These are phyloP conservation scores for Zychaea mexicana DNA, from an alignment of 371 early-diverging fungal species.

Conservation along the genomic window DNA sequence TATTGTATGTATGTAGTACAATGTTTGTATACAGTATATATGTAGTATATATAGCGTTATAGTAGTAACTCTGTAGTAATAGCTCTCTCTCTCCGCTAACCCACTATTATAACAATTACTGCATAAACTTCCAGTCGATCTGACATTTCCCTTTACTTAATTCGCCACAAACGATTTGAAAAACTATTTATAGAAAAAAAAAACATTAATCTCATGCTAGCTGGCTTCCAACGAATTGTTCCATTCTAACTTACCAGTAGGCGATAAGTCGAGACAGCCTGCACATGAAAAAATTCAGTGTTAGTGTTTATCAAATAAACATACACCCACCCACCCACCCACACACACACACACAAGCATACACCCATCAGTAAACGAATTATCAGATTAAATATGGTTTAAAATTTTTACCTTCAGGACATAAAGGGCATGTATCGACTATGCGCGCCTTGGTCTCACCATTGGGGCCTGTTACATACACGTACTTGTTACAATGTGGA, in stretches of 20 bases:
- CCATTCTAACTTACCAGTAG: slow-evolving; percentile 24
- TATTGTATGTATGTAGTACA: too few species aligned
- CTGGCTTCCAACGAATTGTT: not conserved
- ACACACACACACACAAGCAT: too few species aligned
- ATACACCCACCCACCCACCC: not conserved
- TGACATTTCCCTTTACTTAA: slow-evolving; percentile 18
- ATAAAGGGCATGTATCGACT: slow-evolving; percentile 42
- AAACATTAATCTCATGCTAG: not conserved
- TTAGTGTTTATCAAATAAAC: too few species aligned
- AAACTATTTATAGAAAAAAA: slow-evolving; percentile 15
- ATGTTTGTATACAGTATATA: too few species aligned
- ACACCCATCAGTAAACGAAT: too few species aligned
- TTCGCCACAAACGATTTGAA: slow-evolving; percentile 27
- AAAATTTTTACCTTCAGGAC: slow-evolving; percentile 30
- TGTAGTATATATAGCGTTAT: too few species aligned
- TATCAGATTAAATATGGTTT: too few species aligned
- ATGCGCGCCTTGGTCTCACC: slow-evolving; percentile 32
- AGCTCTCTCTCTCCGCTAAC: too few species aligned
- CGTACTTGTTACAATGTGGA: slow-evolving; percentile 31
- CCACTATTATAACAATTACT: not conserved
- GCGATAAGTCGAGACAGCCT: slow-evolving; percentile 44
- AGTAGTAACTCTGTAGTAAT: too few species aligned
- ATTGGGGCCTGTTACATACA: slow-evolving; percentile 26
- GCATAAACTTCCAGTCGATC: slow-evolving; percentile 25
- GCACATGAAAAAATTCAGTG: slow-evolving; percentile 3